These are phyloP conservation scores for Pharus latifolius DNA, from an alignment of 176 grass and related monocot genomes.

Conservation along the genomic window DNA sequence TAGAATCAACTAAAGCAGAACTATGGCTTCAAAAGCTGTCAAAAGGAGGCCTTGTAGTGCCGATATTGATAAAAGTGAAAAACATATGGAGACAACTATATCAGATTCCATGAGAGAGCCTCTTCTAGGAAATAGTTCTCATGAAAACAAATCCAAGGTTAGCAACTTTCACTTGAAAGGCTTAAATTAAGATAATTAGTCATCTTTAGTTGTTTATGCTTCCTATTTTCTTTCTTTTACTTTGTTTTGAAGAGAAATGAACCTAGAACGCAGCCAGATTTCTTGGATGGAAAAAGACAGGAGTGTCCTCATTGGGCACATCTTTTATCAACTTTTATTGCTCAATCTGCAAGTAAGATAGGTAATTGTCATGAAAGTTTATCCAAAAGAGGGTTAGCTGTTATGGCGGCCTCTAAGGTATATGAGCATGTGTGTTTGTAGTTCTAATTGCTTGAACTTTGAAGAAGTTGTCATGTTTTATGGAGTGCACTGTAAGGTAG, in stretches of 20 bases:
- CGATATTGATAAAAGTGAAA: constrained; percentile 2
- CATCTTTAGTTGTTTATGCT: not conserved
- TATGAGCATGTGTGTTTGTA: not conserved
- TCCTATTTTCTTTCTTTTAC: not conserved
- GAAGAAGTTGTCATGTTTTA: not conserved
- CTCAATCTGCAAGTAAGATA: constrained; percentile 27
- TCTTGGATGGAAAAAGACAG: constrained; percentile 21
- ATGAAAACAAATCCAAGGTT: constrained; percentile 25
- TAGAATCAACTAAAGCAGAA: not conserved
- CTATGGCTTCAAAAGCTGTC: constrained; percentile 35
- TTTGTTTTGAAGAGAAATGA: constrained; percentile 21
- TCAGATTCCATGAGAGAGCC: constrained; percentile 12
- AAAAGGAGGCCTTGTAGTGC: constrained; percentile 6
- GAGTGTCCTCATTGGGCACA: constrained; percentile 30
- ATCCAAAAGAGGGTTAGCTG: not conserved
- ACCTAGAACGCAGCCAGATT: not conserved
- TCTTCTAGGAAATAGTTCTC: constrained; percentile 16
- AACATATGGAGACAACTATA: not conserved
- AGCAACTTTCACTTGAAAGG: not conserved
- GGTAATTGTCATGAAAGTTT: constrained; percentile 14
- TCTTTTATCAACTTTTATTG: constrained; percentile 20
- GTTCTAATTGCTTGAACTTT: not conserved
- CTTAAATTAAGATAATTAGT: not conserved
- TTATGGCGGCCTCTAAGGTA: not conserved
- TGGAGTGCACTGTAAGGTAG: not conserved